Evolutionary conservation across 768 basidiomycete species (phyloP).

Genomic region (Baorangia bicolor): DNA sequence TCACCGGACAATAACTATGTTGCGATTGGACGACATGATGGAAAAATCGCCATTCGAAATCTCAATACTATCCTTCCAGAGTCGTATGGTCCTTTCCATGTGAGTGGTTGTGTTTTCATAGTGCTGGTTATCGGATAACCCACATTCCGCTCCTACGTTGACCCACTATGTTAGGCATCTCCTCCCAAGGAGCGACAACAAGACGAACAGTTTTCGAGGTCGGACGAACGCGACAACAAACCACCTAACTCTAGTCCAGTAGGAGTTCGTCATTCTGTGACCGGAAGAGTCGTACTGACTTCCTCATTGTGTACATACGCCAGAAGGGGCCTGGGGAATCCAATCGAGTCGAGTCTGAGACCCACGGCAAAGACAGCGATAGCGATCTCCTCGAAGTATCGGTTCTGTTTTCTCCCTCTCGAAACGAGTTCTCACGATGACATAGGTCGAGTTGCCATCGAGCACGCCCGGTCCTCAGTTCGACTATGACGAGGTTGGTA

Average conservation of each 20-base stretch:
- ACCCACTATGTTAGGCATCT: no score
- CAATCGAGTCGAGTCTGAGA: neutral
- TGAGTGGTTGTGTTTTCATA: neutral
- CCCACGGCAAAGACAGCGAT: neutral
- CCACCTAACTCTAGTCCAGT: no score
- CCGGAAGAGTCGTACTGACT: neutral
- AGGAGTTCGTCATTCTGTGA: neutral
- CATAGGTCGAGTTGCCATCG: neutral
- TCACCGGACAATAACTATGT: neutral
- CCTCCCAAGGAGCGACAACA: no score
- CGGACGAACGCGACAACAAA: no score
- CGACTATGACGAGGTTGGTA: neutral
- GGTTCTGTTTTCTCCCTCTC: neutral
- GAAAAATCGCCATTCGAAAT: neutral
- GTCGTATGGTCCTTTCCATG: neutral
- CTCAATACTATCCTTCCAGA: slow-evolving; percentile 3
- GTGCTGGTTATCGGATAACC: neutral
- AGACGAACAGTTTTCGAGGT: no score
- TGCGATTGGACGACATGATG: neutral
- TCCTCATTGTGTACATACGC: no score
- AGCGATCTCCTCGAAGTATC: neutral
- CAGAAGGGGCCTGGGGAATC: neutral
- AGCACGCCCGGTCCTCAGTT: neutral
- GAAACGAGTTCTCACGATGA: neutral
- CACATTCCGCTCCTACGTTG: no score